Evolutionary conservation across 2,329 filamentous ascomycete genomes (phyloP).

Genomic region (Cladophialophora bantiana): DNA sequence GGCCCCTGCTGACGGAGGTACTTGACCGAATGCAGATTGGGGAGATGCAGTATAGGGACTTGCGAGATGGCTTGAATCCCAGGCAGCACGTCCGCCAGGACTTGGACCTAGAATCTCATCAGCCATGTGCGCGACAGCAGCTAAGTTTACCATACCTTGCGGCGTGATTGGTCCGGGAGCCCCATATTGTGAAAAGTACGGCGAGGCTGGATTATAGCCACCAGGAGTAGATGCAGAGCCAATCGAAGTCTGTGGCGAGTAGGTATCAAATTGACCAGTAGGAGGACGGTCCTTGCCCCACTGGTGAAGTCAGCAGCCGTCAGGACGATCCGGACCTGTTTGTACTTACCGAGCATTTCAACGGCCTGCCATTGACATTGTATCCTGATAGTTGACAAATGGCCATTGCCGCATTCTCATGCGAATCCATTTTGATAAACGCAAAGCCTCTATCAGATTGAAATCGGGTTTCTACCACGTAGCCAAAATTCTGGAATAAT

Average conservation of each 20-base stretch:
- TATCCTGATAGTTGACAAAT: conserved; percentile 98
- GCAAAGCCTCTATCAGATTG: conserved; percentile 97
- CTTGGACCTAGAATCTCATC: conserved; percentile 55
- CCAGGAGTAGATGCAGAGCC: conserved; percentile 71
- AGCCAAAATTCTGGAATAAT: conserved; percentile 98
- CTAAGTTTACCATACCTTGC: conserved; percentile 27
- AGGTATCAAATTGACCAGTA: conserved; percentile 80
- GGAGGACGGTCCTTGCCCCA: conserved; percentile 99
- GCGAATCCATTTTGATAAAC: conserved; percentile 98
- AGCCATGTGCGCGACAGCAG: conserved; percentile 51
- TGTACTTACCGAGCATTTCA: conserved; percentile 95
- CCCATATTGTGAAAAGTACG: conserved; percentile 93
- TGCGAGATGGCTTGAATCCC: conserved; percentile 58
- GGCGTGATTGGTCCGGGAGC: conserved; percentile 67
- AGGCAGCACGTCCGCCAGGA: conserved; percentile 62
- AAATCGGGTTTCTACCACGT: conserved; percentile 95
- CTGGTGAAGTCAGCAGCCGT: conserved; percentile 59
- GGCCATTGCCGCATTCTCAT: conserved; percentile 97
- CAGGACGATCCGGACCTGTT: conserved; percentile 22
- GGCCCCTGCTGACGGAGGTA: conserved; percentile 76
- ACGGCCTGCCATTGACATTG: conserved; percentile 92
- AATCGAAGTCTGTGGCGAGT: conserved; percentile 78
- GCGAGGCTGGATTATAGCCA: conserved; percentile 76
- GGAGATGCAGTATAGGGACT: conserved; percentile 58
- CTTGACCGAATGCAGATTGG: conserved; percentile 64